Base-by-base conservation (phyloP, 2,329 filamentous ascomycete genomes). In the Xylaria sp. region DNA sequence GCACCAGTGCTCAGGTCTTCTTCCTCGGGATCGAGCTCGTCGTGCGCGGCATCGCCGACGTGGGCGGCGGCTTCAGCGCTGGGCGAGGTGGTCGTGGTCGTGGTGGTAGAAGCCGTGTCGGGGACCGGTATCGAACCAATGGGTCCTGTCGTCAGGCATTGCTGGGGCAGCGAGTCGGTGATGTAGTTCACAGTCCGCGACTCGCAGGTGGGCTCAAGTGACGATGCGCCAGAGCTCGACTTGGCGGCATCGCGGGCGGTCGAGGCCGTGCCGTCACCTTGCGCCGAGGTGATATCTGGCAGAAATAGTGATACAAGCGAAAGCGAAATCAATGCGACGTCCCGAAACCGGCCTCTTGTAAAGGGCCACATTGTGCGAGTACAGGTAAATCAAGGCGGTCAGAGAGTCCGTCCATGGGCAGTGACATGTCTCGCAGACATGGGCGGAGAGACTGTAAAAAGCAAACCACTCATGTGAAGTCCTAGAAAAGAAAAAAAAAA, bases 141-240 rank as follows among this genome's bases (percentile, higher is more conserved):
- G 64, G 83, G 90, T 49, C 85, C 85, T n/a, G 88, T 89, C 58
- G 87, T 88, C 25, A 93, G 83, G 77, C 92, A 95, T 82, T 92
- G 91, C 78, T 93, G 91, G 12, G 91, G 91, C 48, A 94, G 82
- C 1, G 88, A 89, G 74, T 94, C 91, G 12, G 92, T 94, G 71
- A 95, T 93, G 80, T 94, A 94, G 80, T 95, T 94, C 77, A 93
- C 89, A 1, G 91, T 93, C 73, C 88, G 87, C 63, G 82, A 85
- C 73, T 87, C 86, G 80, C 88, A 90, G 46, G 79, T 78, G 9
- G 80, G 78, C 39, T 80, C 79, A 6, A 75, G 65, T 3, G 73
- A 63, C 3, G 63, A 33, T 1, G 55, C 56, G 62, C 57, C 60
- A 39, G 73, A 62, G 43, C 68, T 56, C n/a, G 71, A 23, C 25